A percentile compares a stretch with the other conserved stretches of the same genome.
Conservation (phyloP, 306 rosid genomes). For the Nissolia schottii region DNA sequence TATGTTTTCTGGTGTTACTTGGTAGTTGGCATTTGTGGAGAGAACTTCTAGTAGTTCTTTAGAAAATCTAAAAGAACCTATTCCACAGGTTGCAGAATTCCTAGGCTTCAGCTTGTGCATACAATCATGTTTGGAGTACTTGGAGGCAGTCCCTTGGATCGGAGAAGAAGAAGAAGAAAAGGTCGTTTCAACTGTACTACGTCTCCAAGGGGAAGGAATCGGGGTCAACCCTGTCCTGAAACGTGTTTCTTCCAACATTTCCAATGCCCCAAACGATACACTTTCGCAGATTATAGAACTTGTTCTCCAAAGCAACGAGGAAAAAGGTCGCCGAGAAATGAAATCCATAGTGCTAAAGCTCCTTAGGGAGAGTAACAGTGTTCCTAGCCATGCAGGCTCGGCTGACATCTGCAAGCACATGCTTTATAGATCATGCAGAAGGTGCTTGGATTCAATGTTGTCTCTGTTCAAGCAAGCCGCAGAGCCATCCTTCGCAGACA, state of each 20-base stretch:
- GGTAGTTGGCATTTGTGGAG: background rate
- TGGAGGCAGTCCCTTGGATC: constrained; percentile 97
- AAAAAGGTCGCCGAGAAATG: constrained; percentile 95
- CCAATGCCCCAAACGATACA: constrained; percentile 66
- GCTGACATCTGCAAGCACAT: constrained; percentile 56
- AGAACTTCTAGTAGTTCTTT: background rate
- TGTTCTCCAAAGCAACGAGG: constrained; percentile 82
- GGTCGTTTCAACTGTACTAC: constrained; percentile 69
- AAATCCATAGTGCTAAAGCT: constrained; percentile 88
- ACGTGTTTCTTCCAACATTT: constrained; percentile 67
- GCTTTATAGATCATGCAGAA: constrained; percentile 60
- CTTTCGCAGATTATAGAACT: constrained; percentile 71
- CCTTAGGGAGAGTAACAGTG: constrained; percentile 70
- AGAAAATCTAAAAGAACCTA: constrained; percentile 5
- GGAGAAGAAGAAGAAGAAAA: constrained; percentile 97
- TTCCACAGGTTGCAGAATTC: constrained; percentile 74
- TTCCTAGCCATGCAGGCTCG: constrained; percentile 46
- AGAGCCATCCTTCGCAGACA: constrained; percentile 37
- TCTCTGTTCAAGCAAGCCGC: constrained; percentile 66
- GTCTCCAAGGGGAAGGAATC: constrained; percentile 80
- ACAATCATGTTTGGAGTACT: constrained; percentile 79
- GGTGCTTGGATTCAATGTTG: constrained; percentile 57
- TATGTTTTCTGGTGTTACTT: background rate
- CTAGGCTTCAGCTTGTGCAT: constrained; percentile 79
- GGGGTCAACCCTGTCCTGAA: constrained; percentile 81